Base-by-base conservation (phyloP, 352 stramenopile genomes). In the Globisporangium nagaii region DNA sequence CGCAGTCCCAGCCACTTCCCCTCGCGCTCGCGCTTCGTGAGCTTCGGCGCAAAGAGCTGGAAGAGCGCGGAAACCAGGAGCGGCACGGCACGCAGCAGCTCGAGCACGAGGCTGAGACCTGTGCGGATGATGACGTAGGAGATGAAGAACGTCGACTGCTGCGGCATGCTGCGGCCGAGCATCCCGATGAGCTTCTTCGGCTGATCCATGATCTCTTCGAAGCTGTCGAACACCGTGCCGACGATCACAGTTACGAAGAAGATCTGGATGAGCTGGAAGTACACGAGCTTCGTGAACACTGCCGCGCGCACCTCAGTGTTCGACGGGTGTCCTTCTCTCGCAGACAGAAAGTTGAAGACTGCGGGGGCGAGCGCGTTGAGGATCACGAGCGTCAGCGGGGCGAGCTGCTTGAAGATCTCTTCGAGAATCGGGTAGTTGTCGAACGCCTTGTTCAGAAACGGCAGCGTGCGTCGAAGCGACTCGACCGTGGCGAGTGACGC, bases 81-180 rank as follows among this genome's bases (percentile, higher is more conserved):
- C 4, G 78, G 80, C 35, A 76, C 65, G 24, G 87, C 67, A 8
- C 80, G 79, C 10, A 90, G 59, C 25, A 93, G 65, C 58, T 90
- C 78, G 20, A 93, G 30, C 10, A 68, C 58, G 12, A 90, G 51
- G 15, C 63, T 75, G 20, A 93, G 54, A 2, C 83, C 76, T 3
- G 75, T 89, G 31, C 70, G 75, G 11, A 90, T 68, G 54, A 90
- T 84, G 44, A 93, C 70, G 59, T 86, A 93, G 20, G 78, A 86
- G 62, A 90, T 93, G 60, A 90, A 93, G 42, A 88, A 86, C 36
- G 79, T 88, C n/a, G 80, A 90, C 56, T 90, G 83, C 48, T 86
- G 76, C 15, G 83, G 78, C 68, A 93, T 90, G 27, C 74, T 87
- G 28, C 63, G 64, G 5, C 80, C 83, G 40, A 93, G 75, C 72